A percentile compares a stretch with the other conserved stretches of the same genome.
Evolutionary conservation across 805 yeast species (phyloP).

Genomic region (Allodekkera sacchari): DNA sequence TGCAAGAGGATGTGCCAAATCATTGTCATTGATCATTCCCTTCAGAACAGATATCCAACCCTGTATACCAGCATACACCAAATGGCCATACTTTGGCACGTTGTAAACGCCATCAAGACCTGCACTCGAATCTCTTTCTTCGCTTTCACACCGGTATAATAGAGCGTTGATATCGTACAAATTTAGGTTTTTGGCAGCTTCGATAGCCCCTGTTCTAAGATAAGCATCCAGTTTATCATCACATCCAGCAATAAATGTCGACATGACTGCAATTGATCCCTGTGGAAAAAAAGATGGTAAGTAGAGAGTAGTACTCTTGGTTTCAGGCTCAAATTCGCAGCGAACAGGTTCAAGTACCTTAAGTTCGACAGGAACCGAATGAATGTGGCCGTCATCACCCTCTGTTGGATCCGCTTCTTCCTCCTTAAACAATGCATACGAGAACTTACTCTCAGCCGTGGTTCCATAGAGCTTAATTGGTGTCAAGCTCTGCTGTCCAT

Average conservation of each 20-base stretch:
- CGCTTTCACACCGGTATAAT: slow-evolving; percentile 73
- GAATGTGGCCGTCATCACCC: slow-evolving; percentile 29
- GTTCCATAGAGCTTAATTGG: slow-evolving; percentile 58
- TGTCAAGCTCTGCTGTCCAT: slow-evolving; percentile 42
- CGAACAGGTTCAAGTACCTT: slow-evolving; percentile 42
- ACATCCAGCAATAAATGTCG: slow-evolving; percentile 61
- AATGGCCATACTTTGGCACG: slow-evolving; percentile 64
- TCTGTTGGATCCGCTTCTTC: slow-evolving; percentile 29
- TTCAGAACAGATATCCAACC: slow-evolving; percentile 79
- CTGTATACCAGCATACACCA: slow-evolving; percentile 85
- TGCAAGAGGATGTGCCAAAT: slow-evolving; percentile 78
- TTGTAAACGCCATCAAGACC: slow-evolving; percentile 68
- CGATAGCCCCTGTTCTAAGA: slow-evolving; percentile 68
- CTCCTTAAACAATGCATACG: slow-evolving; percentile 47
- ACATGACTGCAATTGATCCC: slow-evolving; percentile 82
- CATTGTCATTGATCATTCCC: slow-evolving; percentile 54
- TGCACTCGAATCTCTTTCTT: slow-evolving; percentile 73
- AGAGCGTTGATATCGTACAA: slow-evolving; percentile 68
- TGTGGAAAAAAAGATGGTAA: slow-evolving; percentile 67
- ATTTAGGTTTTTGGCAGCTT: slow-evolving; percentile 54
- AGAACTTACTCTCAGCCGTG: slow-evolving; percentile 45
- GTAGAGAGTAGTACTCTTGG: slow-evolving; percentile 41
- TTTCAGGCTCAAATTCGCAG: slow-evolving; percentile 33
- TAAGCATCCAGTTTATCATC: slow-evolving; percentile 56
- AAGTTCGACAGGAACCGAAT: slow-evolving; percentile 61